Conservation (phyloP, 371 early-diverging fungal species). For the Apophysomyces ossiformis region DNA sequence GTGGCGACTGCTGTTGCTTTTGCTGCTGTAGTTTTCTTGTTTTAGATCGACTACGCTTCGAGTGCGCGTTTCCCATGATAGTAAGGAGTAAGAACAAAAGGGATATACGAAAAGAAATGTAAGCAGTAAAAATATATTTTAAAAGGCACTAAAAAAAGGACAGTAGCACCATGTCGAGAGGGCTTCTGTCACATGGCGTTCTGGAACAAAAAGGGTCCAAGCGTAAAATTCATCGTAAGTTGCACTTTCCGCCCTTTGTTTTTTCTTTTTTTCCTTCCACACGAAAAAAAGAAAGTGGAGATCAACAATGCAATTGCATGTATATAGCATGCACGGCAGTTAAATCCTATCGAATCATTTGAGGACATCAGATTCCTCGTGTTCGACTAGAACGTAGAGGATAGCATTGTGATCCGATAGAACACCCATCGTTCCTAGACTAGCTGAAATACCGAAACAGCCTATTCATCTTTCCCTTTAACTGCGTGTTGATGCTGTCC, state of each 20-base stretch:
- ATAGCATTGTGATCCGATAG: too few relatives aligned
- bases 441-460: too few relatives aligned
- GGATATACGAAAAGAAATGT: neutral
- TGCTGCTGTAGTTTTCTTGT: slow-evolving; percentile 3
- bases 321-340: too few relatives aligned
- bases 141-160: slow-evolving; percentile 2
- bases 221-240: neutral
- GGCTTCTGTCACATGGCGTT: slow-evolving; percentile 6
- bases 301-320: too few relatives aligned
- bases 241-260: neutral
- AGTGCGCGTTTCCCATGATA: neutral
- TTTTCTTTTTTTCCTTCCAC: neutral
- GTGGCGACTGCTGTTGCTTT: neutral
- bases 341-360: too few relatives aligned
- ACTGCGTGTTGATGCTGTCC: too few relatives aligned
- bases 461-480: too few relatives aligned
- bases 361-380: too few relatives aligned
- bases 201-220: slow-evolving; percentile 6
- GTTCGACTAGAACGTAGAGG: too few relatives aligned
- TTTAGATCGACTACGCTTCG: neutral
- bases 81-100: neutral
- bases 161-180: neutral
- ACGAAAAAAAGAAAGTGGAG: too few relatives aligned
- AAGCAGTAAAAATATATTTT: neutral
- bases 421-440: too few relatives aligned